Evolutionary conservation across 2,329 filamentous ascomycete genomes (phyloP).

Genomic region (Verticillium albo-atrum): DNA sequence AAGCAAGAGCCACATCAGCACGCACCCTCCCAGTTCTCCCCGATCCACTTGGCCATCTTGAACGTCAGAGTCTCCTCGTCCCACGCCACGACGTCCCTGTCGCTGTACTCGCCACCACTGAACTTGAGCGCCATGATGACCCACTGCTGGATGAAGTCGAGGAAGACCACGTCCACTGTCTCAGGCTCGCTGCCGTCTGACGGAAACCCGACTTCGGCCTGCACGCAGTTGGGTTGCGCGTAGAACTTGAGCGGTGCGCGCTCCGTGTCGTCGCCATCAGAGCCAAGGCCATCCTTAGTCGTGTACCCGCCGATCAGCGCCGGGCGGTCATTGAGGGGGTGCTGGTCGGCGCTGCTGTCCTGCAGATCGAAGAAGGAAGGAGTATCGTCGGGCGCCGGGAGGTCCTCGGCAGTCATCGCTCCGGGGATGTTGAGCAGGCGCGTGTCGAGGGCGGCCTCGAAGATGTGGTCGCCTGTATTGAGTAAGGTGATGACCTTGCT

Average conservation of each 20-base stretch:
- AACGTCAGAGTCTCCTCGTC: slow-evolving; percentile 51
- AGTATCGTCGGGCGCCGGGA: slow-evolving; percentile 14
- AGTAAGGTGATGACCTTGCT: slow-evolving; percentile 60
- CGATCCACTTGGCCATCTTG: slow-evolving; percentile 53
- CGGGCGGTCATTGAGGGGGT: slow-evolving; percentile 26
- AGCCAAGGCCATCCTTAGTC: slow-evolving; percentile 77
- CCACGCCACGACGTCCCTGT: slow-evolving; percentile 45
- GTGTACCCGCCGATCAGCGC: slow-evolving; percentile 70
- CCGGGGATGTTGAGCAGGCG: slow-evolving; percentile 48
- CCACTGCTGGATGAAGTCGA: slow-evolving; percentile 86
- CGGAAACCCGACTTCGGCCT: slow-evolving; percentile 62
- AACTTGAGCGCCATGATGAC: slow-evolving; percentile 69
- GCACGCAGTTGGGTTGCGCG: slow-evolving; percentile 77
- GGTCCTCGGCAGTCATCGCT: slow-evolving; percentile 22
- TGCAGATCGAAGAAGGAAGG: slow-evolving; percentile 23
- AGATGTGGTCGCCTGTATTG: slow-evolving; percentile 50
- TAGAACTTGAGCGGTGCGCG: slow-evolving; percentile 74
- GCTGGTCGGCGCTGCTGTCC: slow-evolving; percentile 20
- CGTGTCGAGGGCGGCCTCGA: slow-evolving; percentile 33
- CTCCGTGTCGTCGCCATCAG: slow-evolving; percentile 85
- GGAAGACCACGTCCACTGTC: slow-evolving; percentile 81
- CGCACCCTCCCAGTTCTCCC: slow-evolving; percentile 50
- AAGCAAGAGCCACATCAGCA: slow-evolving; percentile 27
- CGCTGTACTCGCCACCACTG: slow-evolving; percentile 44
- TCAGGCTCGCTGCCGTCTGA: slow-evolving; percentile 50